Evolutionary conservation across 345 rosid species (phyloP).

Genomic region (Eucalyptus rudis): DNA sequence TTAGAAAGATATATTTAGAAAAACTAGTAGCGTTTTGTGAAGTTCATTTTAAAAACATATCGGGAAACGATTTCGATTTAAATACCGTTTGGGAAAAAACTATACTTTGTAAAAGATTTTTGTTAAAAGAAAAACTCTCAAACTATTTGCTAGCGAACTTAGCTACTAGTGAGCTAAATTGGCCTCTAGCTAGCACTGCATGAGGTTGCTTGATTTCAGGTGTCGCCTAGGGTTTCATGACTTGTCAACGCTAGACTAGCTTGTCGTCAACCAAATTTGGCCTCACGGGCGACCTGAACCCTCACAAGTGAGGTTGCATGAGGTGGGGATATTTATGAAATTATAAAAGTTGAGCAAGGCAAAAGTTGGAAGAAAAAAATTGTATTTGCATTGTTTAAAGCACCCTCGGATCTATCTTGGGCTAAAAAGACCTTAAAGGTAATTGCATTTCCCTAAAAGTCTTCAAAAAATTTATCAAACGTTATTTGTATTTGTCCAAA

Average conservation of each 20-base stretch:
- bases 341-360: not conserved
- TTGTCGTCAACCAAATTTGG: not conserved
- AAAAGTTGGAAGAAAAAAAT: not conserved
- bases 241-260: not conserved
- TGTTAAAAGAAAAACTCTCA: accelerated
- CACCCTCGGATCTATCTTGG: not conserved
- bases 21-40: not conserved
- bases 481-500: not conserved
- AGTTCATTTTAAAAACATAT: not conserved
- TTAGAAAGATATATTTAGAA: no score
- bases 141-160: not conserved
- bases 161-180: not conserved
- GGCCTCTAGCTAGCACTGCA: accelerated
- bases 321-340: not conserved
- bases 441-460: no score
- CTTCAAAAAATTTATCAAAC: no score
- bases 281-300: not conserved
- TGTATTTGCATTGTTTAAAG: no score
- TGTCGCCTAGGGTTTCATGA: not conserved
- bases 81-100: no score
- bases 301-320: not conserved
- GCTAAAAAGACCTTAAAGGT: not conserved
- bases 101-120: not conserved
- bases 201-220: not conserved
- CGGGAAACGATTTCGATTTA: accelerated